A percentile compares a stretch with the other conserved stretches of the same genome.
phyloP scores from a whole-genome alignment of 2,329 filamentous ascomycete species.

The Herpotrichia juniperi region DNA sequence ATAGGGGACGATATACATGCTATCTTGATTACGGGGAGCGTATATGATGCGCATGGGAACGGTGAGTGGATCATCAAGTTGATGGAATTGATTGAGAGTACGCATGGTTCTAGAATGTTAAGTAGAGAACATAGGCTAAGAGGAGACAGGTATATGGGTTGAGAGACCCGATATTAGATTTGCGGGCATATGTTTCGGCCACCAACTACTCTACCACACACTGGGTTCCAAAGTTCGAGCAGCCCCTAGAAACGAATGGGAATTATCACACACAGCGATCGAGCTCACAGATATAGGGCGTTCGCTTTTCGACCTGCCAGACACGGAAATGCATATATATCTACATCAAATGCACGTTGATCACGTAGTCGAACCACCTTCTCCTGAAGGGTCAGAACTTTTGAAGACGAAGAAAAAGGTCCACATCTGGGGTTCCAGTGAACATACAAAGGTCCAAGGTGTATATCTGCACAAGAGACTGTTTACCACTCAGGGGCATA shows the following conservation, averaged over 20 bases:
- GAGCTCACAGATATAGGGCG: constrained; percentile 48
- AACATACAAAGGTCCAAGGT: constrained; percentile 53
- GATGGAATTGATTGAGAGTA: constrained; percentile 53
- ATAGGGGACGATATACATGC: constrained; percentile 53
- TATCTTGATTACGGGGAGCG: constrained; percentile 55
- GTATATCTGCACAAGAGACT: constrained; percentile 52
- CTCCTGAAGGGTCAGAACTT: constrained; percentile 24
- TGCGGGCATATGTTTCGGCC: constrained; percentile 56
- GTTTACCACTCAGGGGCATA: constrained; percentile 56
- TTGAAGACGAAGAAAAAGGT: constrained; percentile 48
- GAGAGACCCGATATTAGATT: constrained; percentile 58
- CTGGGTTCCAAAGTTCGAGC: constrained; percentile 49
- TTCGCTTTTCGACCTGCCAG: constrained; percentile 46
- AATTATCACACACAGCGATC: constrained; percentile 53
- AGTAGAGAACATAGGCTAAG: constrained; percentile 8
- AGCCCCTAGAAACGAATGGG: constrained; percentile 51
- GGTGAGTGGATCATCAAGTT: constrained; percentile 53
- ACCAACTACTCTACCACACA: constrained; percentile 53
- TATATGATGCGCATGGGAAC: constrained; percentile 55
- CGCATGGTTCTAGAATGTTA: too few species aligned
- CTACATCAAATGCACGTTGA: constrained; percentile 58
- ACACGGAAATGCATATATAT: constrained; percentile 39
- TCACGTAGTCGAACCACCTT: constrained; percentile 47
- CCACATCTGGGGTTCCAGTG: constrained; percentile 56
- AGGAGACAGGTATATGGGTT: constrained; percentile 56